Conservation (phyloP, 208 protist genomes). For the Leishmania gerbilli region DNA sequence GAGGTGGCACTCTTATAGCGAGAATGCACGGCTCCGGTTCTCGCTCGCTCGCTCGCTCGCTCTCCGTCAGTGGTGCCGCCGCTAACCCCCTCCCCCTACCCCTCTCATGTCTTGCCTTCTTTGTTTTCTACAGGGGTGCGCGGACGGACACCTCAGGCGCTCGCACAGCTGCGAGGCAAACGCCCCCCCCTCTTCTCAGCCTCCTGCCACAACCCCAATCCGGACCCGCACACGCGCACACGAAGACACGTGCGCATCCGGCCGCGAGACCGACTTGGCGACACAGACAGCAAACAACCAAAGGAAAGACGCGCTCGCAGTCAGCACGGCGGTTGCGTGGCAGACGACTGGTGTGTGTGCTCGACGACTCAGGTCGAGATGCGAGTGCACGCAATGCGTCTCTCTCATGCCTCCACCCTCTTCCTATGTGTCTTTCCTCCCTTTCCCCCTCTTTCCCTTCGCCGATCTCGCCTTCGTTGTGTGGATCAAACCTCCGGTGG, state of each 20-base stretch:
- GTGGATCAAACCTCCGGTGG: neutral
- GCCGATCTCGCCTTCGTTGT: neutral
- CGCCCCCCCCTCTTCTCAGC: too few species aligned
- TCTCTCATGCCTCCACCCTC: neutral
- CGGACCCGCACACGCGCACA: neutral
- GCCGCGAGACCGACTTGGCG: too few species aligned
- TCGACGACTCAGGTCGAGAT: neutral
- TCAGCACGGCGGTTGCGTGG: neutral
- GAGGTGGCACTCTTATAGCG: neutral
- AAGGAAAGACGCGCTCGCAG: neutral
- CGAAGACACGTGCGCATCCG: neutral
- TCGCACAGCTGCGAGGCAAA: neutral
- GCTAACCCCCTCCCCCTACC: neutral
- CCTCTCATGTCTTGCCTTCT: neutral
- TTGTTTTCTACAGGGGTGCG: too few species aligned
- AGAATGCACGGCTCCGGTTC: neutral
- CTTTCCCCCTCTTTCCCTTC: neutral
- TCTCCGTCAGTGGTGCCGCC: neutral
- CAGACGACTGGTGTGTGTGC: neutral
- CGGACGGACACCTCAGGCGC: neutral
- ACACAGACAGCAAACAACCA: neutral
- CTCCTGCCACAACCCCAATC: conserved; percentile 2
- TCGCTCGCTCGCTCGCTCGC: neutral
- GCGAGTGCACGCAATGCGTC: neutral
- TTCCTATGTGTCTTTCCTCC: neutral